phyloP scores from a whole-genome alignment of 768 basidiomycete genomes.

The Obba rivulosa region DNA sequence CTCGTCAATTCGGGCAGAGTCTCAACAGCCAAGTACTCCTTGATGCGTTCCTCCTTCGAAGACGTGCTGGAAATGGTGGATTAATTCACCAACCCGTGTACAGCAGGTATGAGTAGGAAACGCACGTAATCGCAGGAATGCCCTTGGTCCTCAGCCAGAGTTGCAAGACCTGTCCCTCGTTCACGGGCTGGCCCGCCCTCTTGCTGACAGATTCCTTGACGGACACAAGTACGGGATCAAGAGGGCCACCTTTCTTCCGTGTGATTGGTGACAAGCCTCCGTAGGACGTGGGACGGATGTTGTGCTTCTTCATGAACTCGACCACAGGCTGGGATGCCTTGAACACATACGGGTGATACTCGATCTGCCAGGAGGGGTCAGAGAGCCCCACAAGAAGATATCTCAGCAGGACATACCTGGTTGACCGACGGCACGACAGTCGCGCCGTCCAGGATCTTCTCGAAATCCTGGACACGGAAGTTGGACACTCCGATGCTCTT shows the following conservation, averaged over 20 bases:
- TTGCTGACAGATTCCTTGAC: constrained; percentile 23
- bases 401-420: constrained; percentile 31
- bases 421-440: constrained; percentile 47
- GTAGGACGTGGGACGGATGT: constrained; percentile 36
- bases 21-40: constrained; percentile 41
- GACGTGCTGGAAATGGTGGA: constrained; percentile 28
- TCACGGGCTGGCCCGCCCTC: constrained; percentile 18
- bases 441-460: constrained; percentile 37
- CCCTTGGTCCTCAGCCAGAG: constrained; percentile 28
- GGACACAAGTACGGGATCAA: constrained; percentile 32
- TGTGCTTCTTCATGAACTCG: constrained; percentile 29
- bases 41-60: constrained; percentile 35
- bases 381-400: background rate
- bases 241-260: constrained; percentile 31
- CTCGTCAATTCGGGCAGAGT: constrained; percentile 31
- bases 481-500: constrained; percentile 52
- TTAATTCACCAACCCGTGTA: background rate
- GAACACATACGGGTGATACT: constrained; percentile 50
- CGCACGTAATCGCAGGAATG: constrained; percentile 28
- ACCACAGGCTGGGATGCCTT: constrained; percentile 34
- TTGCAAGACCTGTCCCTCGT: constrained; percentile 24
- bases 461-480: constrained; percentile 38
- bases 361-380: constrained; percentile 29
- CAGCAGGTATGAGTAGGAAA: constrained; percentile 1
- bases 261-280: constrained; percentile 35